A percentile compares a stretch with the other conserved stretches of the same genome.
phyloP scores from a whole-genome alignment of 768 basidiomycete genomes.

The Boletus vinaceobasis region DNA sequence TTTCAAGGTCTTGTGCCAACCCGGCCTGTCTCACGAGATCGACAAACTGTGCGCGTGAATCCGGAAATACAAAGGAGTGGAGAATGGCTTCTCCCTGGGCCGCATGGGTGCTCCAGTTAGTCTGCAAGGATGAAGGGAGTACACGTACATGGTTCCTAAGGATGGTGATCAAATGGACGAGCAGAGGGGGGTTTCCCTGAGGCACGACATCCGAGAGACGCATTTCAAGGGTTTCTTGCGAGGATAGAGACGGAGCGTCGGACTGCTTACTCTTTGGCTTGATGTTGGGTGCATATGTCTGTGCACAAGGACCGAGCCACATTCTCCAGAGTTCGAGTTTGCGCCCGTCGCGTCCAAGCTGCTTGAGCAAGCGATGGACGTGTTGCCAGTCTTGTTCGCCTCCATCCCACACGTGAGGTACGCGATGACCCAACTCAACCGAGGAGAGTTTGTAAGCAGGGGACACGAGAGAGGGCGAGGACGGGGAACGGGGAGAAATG shows the following conservation, averaged over 20 bases:
- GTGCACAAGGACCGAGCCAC: slow-evolving; percentile 54
- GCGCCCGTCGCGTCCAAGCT: slow-evolving; percentile 60
- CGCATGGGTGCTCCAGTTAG: slow-evolving; percentile 8
- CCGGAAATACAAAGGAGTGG: slow-evolving; percentile 64
- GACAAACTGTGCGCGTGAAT: slow-evolving; percentile 69
- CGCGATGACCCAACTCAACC: slow-evolving; percentile 14
- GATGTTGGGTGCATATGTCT: slow-evolving; percentile 4
- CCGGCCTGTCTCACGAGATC: slow-evolving; percentile 48
- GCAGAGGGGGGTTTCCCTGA: slow-evolving; percentile 24
- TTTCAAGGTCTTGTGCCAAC: slow-evolving; percentile 33
- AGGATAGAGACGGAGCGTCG: slow-evolving; percentile 22
- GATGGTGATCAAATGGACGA: slow-evolving; percentile 47
- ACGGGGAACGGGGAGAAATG: neutral
- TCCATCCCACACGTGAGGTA: slow-evolving; percentile 53
- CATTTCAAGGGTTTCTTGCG: slow-evolving; percentile 3
- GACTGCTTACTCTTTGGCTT: slow-evolving; percentile 45
- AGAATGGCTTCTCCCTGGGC: slow-evolving; percentile 55
- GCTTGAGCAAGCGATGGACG: slow-evolving; percentile 50
- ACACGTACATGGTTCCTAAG: slow-evolving; percentile 58
- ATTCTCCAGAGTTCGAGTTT: slow-evolving; percentile 73
- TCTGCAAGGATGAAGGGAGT: neutral
- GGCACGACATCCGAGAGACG: slow-evolving; percentile 10
- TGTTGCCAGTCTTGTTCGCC: slow-evolving; percentile 59
- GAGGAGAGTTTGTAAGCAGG: slow-evolving; percentile 20
- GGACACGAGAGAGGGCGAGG: slow-evolving; percentile 10